Evolutionary conservation across 2,329 filamentous ascomycete genomes (phyloP).

Genomic region (Arthroderma sp.): DNA sequence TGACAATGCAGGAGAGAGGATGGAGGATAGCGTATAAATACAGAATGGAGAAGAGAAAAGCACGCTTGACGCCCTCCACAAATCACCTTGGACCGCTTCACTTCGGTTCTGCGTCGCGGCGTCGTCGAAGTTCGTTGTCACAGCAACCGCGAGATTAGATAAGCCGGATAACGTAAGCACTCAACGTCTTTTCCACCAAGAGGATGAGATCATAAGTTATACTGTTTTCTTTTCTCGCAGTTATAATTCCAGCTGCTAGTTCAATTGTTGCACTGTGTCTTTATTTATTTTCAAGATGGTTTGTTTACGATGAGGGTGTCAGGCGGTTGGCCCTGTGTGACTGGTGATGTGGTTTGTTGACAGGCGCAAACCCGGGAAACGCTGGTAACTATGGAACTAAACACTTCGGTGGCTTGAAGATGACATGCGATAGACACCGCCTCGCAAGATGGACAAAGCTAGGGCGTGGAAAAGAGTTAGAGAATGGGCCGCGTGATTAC

Average conservation of each 20-base stretch:
- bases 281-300: background rate
- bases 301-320: background rate
- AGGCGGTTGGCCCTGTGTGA: background rate
- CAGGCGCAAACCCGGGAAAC: background rate
- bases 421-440: background rate
- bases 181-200: too few species aligned
- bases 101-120: slow-evolving; percentile 3
- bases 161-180: background rate
- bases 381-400: too few species aligned
- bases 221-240: background rate
- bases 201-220: background rate
- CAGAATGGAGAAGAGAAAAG: background rate
- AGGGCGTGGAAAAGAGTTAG: background rate
- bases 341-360: background rate
- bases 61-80: background rate
- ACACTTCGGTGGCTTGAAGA: too few species aligned
- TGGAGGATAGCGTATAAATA: background rate
- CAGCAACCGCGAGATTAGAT: background rate
- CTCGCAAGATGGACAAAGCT: background rate
- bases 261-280: too few species aligned
- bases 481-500: background rate
- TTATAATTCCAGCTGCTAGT: too few species aligned
- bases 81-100: slow-evolving; percentile 4
- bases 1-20: background rate
- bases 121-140: slow-evolving; percentile 6